Conservation (phyloP, 306 rosid genomes). For the Trichosanthes cucumerina region DNA sequence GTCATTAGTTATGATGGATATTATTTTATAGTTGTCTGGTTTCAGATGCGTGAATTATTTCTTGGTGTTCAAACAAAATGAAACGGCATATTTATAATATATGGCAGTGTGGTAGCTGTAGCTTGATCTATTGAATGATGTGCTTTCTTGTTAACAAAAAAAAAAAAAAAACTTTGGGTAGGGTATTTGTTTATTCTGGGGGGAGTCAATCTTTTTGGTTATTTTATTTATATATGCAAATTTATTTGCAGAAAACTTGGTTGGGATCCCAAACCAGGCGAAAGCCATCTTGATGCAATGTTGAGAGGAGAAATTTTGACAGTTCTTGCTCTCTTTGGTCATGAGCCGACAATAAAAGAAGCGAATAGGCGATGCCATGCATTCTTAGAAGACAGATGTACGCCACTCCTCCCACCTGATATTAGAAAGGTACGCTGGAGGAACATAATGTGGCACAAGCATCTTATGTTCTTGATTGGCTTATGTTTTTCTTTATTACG, state of each 20-base stretch:
- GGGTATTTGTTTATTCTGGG: not conserved
- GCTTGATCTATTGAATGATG: not conserved
- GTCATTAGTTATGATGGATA: not conserved
- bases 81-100: not conserved
- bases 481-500: constrained; percentile 19
- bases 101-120: not conserved
- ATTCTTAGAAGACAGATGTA: constrained; percentile 66
- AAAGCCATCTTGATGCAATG: constrained; percentile 69
- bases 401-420: constrained; percentile 85
- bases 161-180: not conserved
- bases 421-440: constrained; percentile 53
- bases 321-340: constrained; percentile 65
- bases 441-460: constrained; percentile 2
- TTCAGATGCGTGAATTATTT: not conserved
- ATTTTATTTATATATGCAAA: not conserved
- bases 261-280: constrained; percentile 70
- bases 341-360: constrained; percentile 63
- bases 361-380: constrained; percentile 64
- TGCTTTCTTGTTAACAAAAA: not conserved
- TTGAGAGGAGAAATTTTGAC: constrained; percentile 90
- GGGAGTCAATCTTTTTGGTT: not conserved
- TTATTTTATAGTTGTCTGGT: not conserved
- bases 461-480: not conserved
- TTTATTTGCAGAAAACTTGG: constrained; percentile 72
- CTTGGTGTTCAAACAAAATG: not conserved